Percentiles rank a stretch among this genome's conserved stretches.
phyloP scores from a whole-genome alignment of 2,329 filamentous ascomycete genomes.

The Paecilomyces sp. region DNA sequence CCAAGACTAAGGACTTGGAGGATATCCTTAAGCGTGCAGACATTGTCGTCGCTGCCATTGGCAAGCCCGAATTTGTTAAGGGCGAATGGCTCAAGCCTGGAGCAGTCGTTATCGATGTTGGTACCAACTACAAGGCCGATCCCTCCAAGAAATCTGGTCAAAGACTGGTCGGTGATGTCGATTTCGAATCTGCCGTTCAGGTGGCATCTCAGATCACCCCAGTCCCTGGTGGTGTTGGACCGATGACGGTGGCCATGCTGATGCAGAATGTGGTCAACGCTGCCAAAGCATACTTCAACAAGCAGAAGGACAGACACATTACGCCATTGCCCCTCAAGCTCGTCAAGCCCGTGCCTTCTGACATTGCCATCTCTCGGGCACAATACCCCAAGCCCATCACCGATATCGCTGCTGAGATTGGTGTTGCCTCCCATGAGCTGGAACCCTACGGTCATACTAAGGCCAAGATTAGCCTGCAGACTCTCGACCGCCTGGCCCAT shows the following conservation, averaged over 20 bases:
- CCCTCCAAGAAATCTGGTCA: constrained; percentile 84
- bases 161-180: constrained; percentile 89
- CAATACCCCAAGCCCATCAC: constrained; percentile 92
- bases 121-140: constrained; percentile 92
- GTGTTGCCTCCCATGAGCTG: constrained; percentile 79
- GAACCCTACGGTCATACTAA: constrained; percentile 95
- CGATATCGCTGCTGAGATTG: constrained; percentile 73
- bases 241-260: constrained; percentile 98
- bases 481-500: constrained; percentile 79
- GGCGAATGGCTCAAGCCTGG: constrained; percentile 94
- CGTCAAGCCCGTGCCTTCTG: constrained; percentile 77
- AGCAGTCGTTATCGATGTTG: constrained; percentile 94
- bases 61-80: constrained; percentile 78
- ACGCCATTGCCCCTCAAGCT: constrained; percentile 78
- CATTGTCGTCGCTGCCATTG: constrained; percentile 86
- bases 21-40: constrained; percentile 76
- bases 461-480: constrained; percentile 80
- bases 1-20: constrained; percentile 67
- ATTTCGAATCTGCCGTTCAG: constrained; percentile 75
- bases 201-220: constrained; percentile 92
- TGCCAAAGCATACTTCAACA: constrained; percentile 72
- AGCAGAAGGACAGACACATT: constrained; percentile 72
- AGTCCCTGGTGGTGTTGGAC: constrained; percentile 91
- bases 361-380: constrained; percentile 83
- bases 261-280: constrained; percentile 91